Conservation (phyloP, 2,329 filamentous ascomycete species). For the Colletotrichum liriopes region DNA sequence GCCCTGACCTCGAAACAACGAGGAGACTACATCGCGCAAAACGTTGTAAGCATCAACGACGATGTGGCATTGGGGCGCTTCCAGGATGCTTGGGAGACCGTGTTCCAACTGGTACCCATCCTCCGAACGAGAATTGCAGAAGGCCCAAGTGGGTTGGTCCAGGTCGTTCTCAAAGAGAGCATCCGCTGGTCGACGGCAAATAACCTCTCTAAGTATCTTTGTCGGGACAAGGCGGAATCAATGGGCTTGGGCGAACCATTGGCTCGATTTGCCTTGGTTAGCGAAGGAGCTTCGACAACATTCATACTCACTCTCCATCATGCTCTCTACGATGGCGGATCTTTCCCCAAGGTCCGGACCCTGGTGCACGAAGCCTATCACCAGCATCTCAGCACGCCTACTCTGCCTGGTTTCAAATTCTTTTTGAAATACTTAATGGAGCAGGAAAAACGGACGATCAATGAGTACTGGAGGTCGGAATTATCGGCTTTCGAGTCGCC, state of each 20-base stretch:
- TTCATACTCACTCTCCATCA: constrained; percentile 45
- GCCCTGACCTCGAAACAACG: constrained; percentile 43
- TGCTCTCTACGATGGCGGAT: constrained; percentile 43
- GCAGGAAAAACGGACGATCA: neutral
- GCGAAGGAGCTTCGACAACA: neutral
- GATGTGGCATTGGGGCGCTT: constrained; percentile 23
- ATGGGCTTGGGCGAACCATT: constrained; percentile 24
- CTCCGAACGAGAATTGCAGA: constrained; percentile 43
- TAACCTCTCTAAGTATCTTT: neutral
- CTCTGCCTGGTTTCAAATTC: neutral
- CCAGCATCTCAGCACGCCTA: neutral
- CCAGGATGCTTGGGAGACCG: constrained; percentile 42
- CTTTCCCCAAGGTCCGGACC: neutral
- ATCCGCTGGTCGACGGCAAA: neutral
- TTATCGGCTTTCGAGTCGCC: neutral
- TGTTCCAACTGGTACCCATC: constrained; percentile 37
- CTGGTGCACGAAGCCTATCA: neutral
- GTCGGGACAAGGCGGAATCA: neutral
- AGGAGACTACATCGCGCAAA: constrained; percentile 34
- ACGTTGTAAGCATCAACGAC: constrained; percentile 38
- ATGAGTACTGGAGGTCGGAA: neutral
- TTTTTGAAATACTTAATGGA: neutral
- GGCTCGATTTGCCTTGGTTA: constrained; percentile 24
- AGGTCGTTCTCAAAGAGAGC: constrained; percentile 10
- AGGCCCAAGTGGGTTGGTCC: constrained; percentile 1